Evolutionary conservation across 2,329 filamentous ascomycete genomes (phyloP).

Genomic region (Claviceps humidiphila): DNA sequence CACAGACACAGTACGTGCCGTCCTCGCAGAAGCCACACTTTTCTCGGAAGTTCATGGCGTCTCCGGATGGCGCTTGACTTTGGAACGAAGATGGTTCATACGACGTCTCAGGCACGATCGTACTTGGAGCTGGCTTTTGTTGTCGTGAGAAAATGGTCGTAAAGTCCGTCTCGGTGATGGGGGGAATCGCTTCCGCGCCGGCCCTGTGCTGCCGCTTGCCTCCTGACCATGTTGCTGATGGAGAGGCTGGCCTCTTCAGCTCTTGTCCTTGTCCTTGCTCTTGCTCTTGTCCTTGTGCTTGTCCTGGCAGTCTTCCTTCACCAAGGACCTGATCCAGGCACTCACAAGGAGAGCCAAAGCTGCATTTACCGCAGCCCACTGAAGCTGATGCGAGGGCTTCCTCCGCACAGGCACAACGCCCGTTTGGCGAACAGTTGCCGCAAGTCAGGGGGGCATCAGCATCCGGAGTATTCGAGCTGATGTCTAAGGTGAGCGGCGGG

Average conservation of each 20-base stretch:
- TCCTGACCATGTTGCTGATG: slow-evolving; percentile 25
- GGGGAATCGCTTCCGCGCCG: slow-evolving; percentile 19
- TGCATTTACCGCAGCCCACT: slow-evolving; percentile 54
- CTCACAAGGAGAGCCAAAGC: slow-evolving; percentile 46
- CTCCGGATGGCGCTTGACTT: slow-evolving; percentile 21
- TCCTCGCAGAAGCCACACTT: slow-evolving; percentile 74
- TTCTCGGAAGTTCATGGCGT: slow-evolving; percentile 41
- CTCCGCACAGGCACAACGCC: slow-evolving; percentile 46
- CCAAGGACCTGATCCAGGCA: slow-evolving; percentile 46
- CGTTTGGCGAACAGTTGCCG: slow-evolving; percentile 40
- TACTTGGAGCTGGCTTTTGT: slow-evolving; percentile 12
- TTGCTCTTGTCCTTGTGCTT: too few species aligned
- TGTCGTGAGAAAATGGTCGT: slow-evolving; percentile 47
- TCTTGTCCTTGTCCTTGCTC: slow-evolving; percentile 10
- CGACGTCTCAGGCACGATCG: neutral
- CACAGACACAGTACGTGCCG: slow-evolving; percentile 71
- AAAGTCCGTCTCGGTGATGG: slow-evolving; percentile 61
- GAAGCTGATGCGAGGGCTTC: slow-evolving; percentile 40
- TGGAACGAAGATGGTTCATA: slow-evolving; percentile 3
- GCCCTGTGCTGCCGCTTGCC: slow-evolving; percentile 43
- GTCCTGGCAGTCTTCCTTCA: neutral
- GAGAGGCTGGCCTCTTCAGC: slow-evolving; percentile 38
- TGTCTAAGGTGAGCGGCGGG: slow-evolving; percentile 31
- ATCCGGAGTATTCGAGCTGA: slow-evolving; percentile 12
- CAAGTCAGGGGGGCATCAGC: slow-evolving; percentile 31